phyloP scores from a whole-genome alignment of 2,329 filamentous ascomycete genomes.

The Penicillium sp. region DNA sequence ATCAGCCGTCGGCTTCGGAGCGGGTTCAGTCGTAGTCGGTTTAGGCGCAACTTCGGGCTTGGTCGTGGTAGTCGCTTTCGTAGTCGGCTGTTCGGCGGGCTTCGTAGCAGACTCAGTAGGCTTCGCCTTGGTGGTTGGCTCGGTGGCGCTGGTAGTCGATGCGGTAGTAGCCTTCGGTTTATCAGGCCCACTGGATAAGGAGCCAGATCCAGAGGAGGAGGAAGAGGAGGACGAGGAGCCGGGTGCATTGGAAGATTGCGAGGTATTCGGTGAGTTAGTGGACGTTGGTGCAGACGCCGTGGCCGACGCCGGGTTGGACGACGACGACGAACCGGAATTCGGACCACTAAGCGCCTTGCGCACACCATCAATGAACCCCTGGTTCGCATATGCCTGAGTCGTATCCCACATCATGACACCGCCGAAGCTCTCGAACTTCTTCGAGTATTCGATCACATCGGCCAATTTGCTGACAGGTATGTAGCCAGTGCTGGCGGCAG shows the following conservation, averaged over 20 bases:
- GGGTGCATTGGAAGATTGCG: constrained; percentile 24
- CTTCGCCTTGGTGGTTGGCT: background rate
- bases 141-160: background rate
- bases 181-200: constrained; percentile 18
- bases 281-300: constrained; percentile 25
- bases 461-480: constrained; percentile 48
- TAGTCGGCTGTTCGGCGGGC: too few relatives aligned
- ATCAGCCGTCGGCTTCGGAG: constrained; percentile 6
- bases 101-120: background rate
- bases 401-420: constrained; percentile 72
- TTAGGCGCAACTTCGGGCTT: too few relatives aligned
- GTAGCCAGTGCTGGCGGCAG: constrained; percentile 59
- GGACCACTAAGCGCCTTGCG: constrained; percentile 33
- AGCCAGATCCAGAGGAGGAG: constrained; percentile 24
- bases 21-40: background rate
- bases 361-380: constrained; percentile 55
- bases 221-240: constrained; percentile 27
- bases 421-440: constrained; percentile 61
- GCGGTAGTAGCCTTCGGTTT: background rate
- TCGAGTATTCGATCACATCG: constrained; percentile 54
- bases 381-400: constrained; percentile 60
- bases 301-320: constrained; percentile 25
- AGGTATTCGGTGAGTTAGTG: constrained; percentile 27
- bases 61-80: background rate
- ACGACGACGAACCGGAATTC: constrained; percentile 50